Conservation (phyloP, 176 grass and related monocot genomes). For the Avena eriantha region DNA sequence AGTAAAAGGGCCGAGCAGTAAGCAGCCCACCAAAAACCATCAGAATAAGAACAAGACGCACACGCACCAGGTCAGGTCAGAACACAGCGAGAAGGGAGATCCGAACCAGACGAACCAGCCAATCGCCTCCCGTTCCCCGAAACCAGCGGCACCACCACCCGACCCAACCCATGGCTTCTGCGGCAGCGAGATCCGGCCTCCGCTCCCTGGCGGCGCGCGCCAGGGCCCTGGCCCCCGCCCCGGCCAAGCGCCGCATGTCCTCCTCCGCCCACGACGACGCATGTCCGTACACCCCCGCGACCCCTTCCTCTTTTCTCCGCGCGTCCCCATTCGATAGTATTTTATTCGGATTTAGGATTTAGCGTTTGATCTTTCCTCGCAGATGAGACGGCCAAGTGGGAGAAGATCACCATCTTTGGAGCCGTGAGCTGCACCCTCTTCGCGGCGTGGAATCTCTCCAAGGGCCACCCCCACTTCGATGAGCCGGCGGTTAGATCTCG, state of each 20-base stretch:
- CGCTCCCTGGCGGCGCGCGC: constrained; percentile 60
- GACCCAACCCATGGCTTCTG: constrained; percentile 58
- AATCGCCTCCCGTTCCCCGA: constrained; percentile 19
- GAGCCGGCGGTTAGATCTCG: constrained; percentile 68
- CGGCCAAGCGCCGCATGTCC: constrained; percentile 61
- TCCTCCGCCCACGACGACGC: constrained; percentile 80
- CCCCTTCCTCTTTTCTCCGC: not conserved
- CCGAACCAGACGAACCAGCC: not conserved
- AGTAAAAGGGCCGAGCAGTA: no score
- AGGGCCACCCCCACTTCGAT: constrained; percentile 81
- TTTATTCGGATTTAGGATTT: constrained; percentile 17
- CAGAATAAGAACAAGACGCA: not conserved
- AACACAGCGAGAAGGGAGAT: not conserved
- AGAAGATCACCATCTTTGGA: constrained; percentile 89
- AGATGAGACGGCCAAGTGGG: constrained; percentile 95
- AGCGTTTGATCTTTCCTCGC: constrained; percentile 18
- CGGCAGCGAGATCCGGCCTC: constrained; percentile 74
- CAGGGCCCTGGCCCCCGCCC: constrained; percentile 42
- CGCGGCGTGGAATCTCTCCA: constrained; percentile 69
- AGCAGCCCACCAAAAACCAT: no score
- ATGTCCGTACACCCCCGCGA: constrained; percentile 44
- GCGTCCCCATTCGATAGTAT: not conserved
- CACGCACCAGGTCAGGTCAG: not conserved
- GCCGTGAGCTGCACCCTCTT: constrained; percentile 70
- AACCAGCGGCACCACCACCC: constrained; percentile 27